phyloP scores from a whole-genome alignment of 305 asterid species.

The Plantago rigida region DNA sequence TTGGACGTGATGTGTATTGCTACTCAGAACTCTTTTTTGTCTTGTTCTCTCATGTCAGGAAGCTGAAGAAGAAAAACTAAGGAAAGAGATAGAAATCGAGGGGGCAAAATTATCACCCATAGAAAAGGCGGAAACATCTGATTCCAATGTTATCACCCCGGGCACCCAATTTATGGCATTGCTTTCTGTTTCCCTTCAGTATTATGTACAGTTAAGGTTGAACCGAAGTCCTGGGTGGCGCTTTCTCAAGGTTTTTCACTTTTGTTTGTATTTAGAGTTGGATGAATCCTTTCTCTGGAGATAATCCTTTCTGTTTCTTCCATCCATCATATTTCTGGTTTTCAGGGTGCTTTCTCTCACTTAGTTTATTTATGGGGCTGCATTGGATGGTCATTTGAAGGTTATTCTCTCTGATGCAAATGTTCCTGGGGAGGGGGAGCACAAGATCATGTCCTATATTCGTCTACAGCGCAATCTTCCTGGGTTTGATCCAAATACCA shows the following conservation, averaged over 20 bases:
- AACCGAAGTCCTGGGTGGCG: slow-evolving; percentile 75
- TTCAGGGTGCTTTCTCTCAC: slow-evolving; percentile 38
- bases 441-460: slow-evolving; percentile 89
- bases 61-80: slow-evolving; percentile 78
- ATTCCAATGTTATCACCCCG: slow-evolving; percentile 92
- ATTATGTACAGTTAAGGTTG: slow-evolving; percentile 73
- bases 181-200: slow-evolving; percentile 86
- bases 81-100: slow-evolving; percentile 61
- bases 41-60: slow-evolving; percentile 41
- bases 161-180: slow-evolving; percentile 93
- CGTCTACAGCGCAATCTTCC: slow-evolving; percentile 89
- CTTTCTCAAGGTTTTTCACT: slow-evolving; percentile 57
- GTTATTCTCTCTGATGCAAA: slow-evolving; percentile 94
- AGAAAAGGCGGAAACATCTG: slow-evolving; percentile 80
- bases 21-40: slow-evolving; percentile 20
- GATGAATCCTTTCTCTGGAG: slow-evolving; percentile 35
- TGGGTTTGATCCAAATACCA: slow-evolving; percentile 89
- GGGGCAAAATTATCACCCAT: slow-evolving; percentile 44
- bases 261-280: slow-evolving; percentile 25
- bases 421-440: slow-evolving; percentile 99
- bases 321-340: slow-evolving; percentile 29
- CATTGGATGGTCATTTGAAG: slow-evolving; percentile 66
- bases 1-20: slow-evolving; percentile 16
- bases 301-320: slow-evolving; percentile 32
- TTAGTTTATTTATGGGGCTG: slow-evolving; percentile 44